phyloP scores from a whole-genome alignment of 2,329 filamentous ascomycete genomes.

The Colletotrichum gloeosporioides region DNA sequence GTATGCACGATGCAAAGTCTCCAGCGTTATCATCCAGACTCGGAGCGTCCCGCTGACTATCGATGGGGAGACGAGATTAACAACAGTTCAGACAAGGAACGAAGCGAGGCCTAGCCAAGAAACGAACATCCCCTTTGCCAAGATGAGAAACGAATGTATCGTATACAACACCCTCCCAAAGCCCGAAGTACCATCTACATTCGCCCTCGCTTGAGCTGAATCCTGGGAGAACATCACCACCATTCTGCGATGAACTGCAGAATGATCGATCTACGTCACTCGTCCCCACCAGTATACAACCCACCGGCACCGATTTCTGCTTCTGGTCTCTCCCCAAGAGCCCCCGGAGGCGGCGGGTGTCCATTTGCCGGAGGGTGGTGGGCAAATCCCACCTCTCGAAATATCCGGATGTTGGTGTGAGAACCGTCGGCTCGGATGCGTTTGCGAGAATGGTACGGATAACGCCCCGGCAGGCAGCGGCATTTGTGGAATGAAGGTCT shows the following conservation, averaged over 20 bases:
- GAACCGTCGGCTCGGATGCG: not conserved
- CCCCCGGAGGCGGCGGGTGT: not conserved
- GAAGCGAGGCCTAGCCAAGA: not conserved
- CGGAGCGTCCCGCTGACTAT: not conserved
- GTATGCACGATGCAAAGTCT: not conserved
- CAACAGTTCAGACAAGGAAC: not conserved
- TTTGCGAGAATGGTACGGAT: not conserved
- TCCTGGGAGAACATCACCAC: not conserved
- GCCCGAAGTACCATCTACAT: slow-evolving; percentile 11
- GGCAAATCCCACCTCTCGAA: not conserved
- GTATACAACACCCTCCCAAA: not conserved
- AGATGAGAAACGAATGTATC: not conserved
- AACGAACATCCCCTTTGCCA: not conserved
- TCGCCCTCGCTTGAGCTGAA: not conserved
- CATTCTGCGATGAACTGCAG: not conserved
- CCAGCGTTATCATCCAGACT: not conserved
- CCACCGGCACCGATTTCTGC: not conserved
- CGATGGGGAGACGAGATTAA: not conserved
- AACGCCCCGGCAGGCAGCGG: not conserved
- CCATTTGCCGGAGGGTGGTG: not conserved
- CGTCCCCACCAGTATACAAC: not conserved
- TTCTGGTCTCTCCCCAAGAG: not conserved
- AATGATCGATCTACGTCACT: slow-evolving; percentile 9
- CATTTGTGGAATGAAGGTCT: not conserved
- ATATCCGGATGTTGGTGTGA: not conserved